Evolutionary conservation across 2,329 filamentous ascomycete species (phyloP).

Genomic region (Phialophora verrucosa): DNA sequence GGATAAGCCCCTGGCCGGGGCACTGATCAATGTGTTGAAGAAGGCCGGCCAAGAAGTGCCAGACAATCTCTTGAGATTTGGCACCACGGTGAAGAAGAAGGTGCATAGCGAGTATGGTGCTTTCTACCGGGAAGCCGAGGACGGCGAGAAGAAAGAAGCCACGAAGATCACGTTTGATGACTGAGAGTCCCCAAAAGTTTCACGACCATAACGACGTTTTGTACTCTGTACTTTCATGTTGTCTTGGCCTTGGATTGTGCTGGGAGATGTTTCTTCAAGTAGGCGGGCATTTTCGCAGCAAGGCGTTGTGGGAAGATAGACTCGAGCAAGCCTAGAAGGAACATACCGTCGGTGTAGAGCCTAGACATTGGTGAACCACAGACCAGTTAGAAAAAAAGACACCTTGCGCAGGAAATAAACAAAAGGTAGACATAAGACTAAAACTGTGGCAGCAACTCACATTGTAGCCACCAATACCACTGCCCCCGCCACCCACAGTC

Average conservation of each 20-base stretch:
- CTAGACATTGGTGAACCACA: conserved; percentile 7
- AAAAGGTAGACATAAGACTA: background rate
- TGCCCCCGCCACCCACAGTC: conserved; percentile 15
- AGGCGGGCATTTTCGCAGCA: conserved; percentile 28
- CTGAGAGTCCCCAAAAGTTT: conserved; percentile 36
- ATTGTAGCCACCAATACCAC: conserved; percentile 30
- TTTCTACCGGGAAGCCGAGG: conserved; percentile 90
- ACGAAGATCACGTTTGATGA: conserved; percentile 91
- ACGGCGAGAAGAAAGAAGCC: conserved; percentile 70
- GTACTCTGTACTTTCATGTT: background rate
- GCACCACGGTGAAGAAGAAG: conserved; percentile 99
- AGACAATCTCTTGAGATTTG: conserved; percentile 90
- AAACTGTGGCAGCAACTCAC: conserved; percentile 24
- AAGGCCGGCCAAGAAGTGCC: conserved; percentile 91
- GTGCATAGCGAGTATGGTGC: conserved; percentile 91
- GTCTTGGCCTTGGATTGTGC: conserved; percentile 3
- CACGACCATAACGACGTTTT: background rate
- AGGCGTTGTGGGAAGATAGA: conserved; percentile 36
- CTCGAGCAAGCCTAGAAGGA: conserved; percentile 32
- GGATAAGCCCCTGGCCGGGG: conserved; percentile 89
- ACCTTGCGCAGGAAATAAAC: background rate
- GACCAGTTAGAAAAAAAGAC: background rate
- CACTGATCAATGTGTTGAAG: conserved; percentile 91
- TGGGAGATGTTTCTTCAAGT: conserved; percentile 9
- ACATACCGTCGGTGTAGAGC: conserved; percentile 33